Evolutionary conservation across 768 basidiomycete genomes (phyloP).

Genomic region (Auriculariales sp.): DNA sequence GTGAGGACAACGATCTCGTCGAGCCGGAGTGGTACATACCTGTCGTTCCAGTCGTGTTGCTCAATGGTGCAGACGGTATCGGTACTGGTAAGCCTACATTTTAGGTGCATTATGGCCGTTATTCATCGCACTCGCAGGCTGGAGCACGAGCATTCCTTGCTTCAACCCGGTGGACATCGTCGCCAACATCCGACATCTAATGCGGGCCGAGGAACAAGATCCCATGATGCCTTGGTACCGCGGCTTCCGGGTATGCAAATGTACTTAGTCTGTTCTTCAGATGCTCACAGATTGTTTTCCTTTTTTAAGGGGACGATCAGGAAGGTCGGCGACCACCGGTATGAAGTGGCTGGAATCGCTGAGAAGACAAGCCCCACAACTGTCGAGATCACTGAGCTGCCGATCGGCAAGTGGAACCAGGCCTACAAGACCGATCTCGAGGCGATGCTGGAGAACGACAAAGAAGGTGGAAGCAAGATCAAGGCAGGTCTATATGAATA

Average conservation of each 20-base stretch:
- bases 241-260: constrained; percentile 39
- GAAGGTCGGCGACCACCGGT: constrained; percentile 70
- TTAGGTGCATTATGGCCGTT: background rate
- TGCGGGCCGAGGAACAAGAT: constrained; percentile 70
- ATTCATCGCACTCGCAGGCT: constrained; percentile 37
- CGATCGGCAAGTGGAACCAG: constrained; percentile 91
- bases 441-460: constrained; percentile 66
- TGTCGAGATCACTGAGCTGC: constrained; percentile 87
- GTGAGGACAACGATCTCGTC: constrained; percentile 72
- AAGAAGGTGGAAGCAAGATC: constrained; percentile 53
- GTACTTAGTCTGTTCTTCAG: no score
- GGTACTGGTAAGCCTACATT: constrained; percentile 57
- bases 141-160: constrained; percentile 86
- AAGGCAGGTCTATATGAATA: constrained; percentile 44
- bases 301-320: constrained; percentile 63
- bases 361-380: constrained; percentile 76
- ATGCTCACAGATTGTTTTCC: no score
- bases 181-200: constrained; percentile 69
- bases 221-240: constrained; percentile 97
- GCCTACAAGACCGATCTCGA: constrained; percentile 87
- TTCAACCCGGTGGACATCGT: constrained; percentile 90
- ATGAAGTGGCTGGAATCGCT: constrained; percentile 60
- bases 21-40: constrained; percentile 96
- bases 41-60: constrained; percentile 68
- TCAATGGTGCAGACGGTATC: constrained; percentile 96